Conservation (phyloP, 345 rosid species). For the Zanthoxylum bungeanum region DNA sequence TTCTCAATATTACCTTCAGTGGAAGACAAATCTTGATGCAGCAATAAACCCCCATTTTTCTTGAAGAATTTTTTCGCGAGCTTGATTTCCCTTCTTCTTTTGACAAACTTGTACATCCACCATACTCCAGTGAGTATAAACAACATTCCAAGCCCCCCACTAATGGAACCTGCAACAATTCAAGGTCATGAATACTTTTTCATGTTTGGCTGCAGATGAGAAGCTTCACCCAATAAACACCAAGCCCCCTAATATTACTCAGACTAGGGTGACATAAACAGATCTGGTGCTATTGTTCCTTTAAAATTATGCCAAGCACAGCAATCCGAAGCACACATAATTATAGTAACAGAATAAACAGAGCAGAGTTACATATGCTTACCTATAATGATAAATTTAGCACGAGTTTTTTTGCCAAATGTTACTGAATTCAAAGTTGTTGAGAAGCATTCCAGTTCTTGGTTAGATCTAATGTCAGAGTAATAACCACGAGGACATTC, state of each 20-base stretch:
- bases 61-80: background rate
- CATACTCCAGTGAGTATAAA: background rate
- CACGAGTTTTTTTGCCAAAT: background rate
- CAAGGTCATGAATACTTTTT: background rate
- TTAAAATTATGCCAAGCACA: no score
- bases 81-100: background rate
- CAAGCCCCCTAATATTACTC: no score
- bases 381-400: no score
- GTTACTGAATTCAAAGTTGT: no score
- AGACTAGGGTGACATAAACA: no score
- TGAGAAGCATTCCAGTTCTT: background rate
- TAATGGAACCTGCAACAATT: background rate
- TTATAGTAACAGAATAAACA: no score
- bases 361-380: no score
- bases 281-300: no score
- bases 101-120: background rate
- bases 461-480: background rate
- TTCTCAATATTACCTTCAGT: background rate
- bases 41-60: background rate
- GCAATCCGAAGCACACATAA: no score
- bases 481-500: background rate
- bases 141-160: background rate
- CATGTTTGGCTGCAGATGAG: no score
- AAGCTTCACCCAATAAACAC: no score
- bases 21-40: background rate